Evolutionary conservation across 2,329 filamentous ascomycete species (phyloP).

Genomic region (Neophaeococcomyces mojaviensis): DNA sequence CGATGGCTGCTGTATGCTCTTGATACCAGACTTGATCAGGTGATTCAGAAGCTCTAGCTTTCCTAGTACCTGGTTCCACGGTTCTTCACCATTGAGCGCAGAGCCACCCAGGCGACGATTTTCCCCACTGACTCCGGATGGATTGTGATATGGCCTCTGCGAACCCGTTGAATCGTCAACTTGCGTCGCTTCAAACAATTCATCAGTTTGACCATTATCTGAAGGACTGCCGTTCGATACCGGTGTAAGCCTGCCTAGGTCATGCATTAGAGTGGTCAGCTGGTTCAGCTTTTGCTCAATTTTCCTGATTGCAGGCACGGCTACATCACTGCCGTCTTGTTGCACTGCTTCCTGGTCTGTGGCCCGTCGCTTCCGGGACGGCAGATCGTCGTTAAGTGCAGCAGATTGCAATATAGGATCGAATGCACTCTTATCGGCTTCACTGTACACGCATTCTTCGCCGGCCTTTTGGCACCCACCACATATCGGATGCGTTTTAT

Average conservation of each 20-base stretch:
- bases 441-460: slow-evolving; percentile 37
- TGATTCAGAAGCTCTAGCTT: slow-evolving; percentile 18
- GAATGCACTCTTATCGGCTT: slow-evolving; percentile 9
- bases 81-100: background rate
- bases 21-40: slow-evolving; percentile 11
- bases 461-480: slow-evolving; percentile 39
- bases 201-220: background rate
- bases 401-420: background rate
- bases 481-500: slow-evolving; percentile 40
- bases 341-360: background rate
- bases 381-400: background rate
- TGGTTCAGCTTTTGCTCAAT: slow-evolving; percentile 6
- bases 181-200: background rate
- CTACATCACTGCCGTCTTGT: background rate
- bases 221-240: background rate
- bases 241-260: background rate
- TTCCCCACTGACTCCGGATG: background rate
- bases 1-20: background rate
- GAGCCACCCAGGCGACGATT: too few relatives aligned
- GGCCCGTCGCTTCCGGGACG: slow-evolving; percentile 2
- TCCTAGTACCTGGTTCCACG: slow-evolving; percentile 1
- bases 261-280: slow-evolving; percentile 2
- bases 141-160: background rate
- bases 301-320: background rate
- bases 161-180: background rate